Evolutionary conservation across 2,329 filamentous ascomycete species (phyloP).

Genomic region (Aspergillus tamarii): DNA sequence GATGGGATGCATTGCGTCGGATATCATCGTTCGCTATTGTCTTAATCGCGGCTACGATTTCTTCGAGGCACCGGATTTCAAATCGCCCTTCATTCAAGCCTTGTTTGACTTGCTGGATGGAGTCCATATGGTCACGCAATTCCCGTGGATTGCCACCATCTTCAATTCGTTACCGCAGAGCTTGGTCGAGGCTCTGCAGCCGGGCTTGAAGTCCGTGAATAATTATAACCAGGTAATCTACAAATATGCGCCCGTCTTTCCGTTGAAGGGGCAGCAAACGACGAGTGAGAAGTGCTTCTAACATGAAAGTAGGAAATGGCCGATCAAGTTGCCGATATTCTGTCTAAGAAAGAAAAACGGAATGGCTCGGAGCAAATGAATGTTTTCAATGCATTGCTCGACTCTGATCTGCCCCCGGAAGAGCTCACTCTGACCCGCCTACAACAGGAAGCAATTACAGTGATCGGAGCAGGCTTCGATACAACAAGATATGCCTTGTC

Average conservation of each 20-base stretch:
- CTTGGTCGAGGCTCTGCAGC: constrained; percentile 10
- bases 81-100: constrained; percentile 16
- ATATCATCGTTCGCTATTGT: constrained; percentile 21
- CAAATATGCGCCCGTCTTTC: background rate
- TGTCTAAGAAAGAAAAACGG: background rate
- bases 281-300: background rate
- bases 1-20: constrained; percentile 21
- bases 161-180: constrained; percentile 18
- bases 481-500: constrained; percentile 31
- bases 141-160: constrained; percentile 16
- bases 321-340: constrained; percentile 10
- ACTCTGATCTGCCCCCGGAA: constrained; percentile 37
- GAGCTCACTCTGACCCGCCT: constrained; percentile 36
- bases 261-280: background rate
- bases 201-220: constrained; percentile 14
- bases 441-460: constrained; percentile 30
- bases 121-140: constrained; percentile 17
- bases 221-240: constrained; percentile 10
- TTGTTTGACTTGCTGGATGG: constrained; percentile 11
- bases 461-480: constrained; percentile 34
- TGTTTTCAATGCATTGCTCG: constrained; percentile 32
- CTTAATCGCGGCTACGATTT: constrained; percentile 18
- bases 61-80: constrained; percentile 10
- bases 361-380: constrained; percentile 9
- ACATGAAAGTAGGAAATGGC: constrained; percentile 13